phyloP scores from a whole-genome alignment of 2,329 filamentous ascomycete genomes.

The Hypoxylon sp. region DNA sequence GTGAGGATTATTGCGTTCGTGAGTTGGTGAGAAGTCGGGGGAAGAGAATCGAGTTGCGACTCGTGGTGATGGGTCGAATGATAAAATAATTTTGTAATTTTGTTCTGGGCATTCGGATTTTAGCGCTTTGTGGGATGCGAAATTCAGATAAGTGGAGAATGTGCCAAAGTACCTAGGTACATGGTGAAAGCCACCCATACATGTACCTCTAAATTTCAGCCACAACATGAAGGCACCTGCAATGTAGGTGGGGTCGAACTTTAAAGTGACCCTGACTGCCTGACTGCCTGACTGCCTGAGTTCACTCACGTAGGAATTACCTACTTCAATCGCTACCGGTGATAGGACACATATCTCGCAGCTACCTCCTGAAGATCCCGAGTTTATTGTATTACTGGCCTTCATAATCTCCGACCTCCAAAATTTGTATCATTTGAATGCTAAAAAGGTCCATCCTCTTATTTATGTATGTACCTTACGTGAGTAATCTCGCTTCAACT shows the following conservation, averaged over 20 bases:
- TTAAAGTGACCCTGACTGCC: too few relatives aligned
- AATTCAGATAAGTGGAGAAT: constrained; percentile 10
- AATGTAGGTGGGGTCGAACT: too few relatives aligned
- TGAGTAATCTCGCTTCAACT: background rate
- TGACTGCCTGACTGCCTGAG: too few relatives aligned
- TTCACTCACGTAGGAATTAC: too few relatives aligned
- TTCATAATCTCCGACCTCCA: background rate
- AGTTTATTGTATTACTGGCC: background rate
- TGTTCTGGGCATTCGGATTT: background rate
- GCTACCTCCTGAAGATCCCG: background rate
- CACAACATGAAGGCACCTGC: too few relatives aligned
- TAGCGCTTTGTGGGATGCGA: constrained; percentile 13
- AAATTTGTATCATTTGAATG: background rate
- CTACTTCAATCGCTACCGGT: too few relatives aligned
- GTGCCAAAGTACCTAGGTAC: background rate
- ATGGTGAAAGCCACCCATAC: background rate
- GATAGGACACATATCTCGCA: background rate
- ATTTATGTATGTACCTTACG: background rate
- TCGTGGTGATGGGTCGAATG: constrained; percentile 20
- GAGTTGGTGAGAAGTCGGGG: constrained; percentile 41
- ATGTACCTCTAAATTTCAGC: background rate
- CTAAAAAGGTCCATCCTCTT: background rate
- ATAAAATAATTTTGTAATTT: constrained; percentile 33
- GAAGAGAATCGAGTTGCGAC: constrained; percentile 1
- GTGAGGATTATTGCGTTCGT: constrained; percentile 70